A percentile compares a stretch with the other conserved stretches of the same genome.
Evolutionary conservation across 257 asterid species (phyloP).

Genomic region (Fraxinus americana): DNA sequence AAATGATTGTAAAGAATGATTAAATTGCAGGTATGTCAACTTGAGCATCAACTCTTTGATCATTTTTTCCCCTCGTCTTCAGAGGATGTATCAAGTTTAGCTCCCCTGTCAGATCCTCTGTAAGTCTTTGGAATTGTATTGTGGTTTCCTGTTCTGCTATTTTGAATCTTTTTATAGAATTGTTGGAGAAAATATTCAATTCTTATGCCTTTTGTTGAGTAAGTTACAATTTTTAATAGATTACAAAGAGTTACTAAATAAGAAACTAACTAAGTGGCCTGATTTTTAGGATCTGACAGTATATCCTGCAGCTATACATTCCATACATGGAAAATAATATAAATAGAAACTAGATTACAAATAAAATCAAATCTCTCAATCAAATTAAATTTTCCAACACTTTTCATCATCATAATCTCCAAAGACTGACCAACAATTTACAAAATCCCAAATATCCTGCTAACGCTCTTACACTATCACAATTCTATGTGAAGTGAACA

Average conservation of each 20-base stretch:
- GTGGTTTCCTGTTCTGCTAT: slow-evolving; percentile 12
- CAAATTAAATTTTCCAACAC: no score
- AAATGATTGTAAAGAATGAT: slow-evolving; percentile 17
- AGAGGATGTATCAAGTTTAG: slow-evolving; percentile 86
- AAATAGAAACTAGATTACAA: no score
- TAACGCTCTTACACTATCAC: background rate
- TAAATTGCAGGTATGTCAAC: slow-evolving; percentile 83
- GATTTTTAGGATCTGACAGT: no score
- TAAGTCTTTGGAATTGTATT: slow-evolving; percentile 44
- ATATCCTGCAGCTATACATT: no score
- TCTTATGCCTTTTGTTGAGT: no score
- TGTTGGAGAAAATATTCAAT: no score
- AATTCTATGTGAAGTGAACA: background rate
- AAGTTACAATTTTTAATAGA: no score
- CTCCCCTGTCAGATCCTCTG: slow-evolving; percentile 94
- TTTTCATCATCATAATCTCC: slow-evolving; percentile 2
- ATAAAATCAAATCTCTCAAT: no score
- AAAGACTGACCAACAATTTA: background rate
- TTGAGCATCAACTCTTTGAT: slow-evolving; percentile 91
- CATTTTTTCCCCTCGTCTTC: slow-evolving; percentile 98
- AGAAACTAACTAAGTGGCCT: no score
- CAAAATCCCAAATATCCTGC: background rate
- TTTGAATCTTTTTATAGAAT: background rate
- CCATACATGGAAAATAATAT: no score
- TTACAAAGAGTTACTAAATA: no score